Base-by-base conservation (phyloP, 768 basidiomycete genomes). In the Lactarius indigo region DNA sequence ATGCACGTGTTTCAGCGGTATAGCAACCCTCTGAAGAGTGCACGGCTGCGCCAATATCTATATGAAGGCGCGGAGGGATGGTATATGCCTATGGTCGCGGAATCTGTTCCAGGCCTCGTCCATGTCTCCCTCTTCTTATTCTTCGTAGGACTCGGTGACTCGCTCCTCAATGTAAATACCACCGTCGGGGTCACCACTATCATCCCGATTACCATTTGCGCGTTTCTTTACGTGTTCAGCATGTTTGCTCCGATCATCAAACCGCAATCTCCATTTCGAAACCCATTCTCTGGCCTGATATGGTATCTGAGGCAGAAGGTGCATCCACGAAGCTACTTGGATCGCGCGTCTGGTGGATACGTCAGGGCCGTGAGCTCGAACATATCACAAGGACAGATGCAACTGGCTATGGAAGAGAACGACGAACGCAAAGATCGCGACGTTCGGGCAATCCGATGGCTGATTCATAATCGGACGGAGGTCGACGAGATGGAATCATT, bases 61-160 rank as follows among this genome's bases (percentile, higher is more conserved):
- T 59, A 78, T 63, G 74, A 77, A 47, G 80, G 80, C 30, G 68
- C 82, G 28, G 74, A 76, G 23, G 72, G 68, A 52, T 84, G 81
- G 71, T 72, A 74, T 12, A 78, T 84, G 74, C 71, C 77, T 6
- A 70, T 75, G 4, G 71, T 84, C 8, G 79, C 83, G 3, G 76
- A 79, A 47, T 68, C 74, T 15, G 79, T 84, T 28, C 83, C 83
- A 0, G 74, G 79, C n/a, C 76, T 84, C 10, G 77, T 85, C 26
- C 83, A 84, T 65, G 73, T 81, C 7, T 81, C 83, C 2, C 75
- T 84, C 17, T 77, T 83, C 26, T 74, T 84, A 10, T 84, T 84
- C 73, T 79, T 86, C 72, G 76, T 79, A 35, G 80, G 82, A 37
- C 76, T 85, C 37, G 72, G 82, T 39, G 76, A 78, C 26, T 82